Percentiles rank a stretch among this genome's conserved stretches.
These are phyloP conservation scores for Aspergillus campestris DNA, from an alignment of 495 filamentous ascomycete species.

Conservation along the genomic window DNA sequence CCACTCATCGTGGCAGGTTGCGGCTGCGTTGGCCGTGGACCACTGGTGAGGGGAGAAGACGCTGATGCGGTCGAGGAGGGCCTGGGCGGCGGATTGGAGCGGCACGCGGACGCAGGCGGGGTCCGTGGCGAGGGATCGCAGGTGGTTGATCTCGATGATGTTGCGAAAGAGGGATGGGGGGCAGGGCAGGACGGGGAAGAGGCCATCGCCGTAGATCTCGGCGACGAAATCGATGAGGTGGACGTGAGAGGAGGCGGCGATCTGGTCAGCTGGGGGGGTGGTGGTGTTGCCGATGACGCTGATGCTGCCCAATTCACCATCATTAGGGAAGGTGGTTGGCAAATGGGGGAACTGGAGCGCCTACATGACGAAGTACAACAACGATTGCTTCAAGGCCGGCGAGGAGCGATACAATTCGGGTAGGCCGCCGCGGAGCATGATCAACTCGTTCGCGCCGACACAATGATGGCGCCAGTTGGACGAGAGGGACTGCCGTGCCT, in stretches of 20 bases:
- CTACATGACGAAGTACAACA: constrained; percentile 3
- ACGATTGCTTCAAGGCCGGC: not conserved
- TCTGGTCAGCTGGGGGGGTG: constrained; percentile 16
- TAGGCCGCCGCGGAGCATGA: constrained; percentile 19
- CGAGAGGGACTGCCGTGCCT: constrained; percentile 17
- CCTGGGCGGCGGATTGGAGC: constrained; percentile 4
- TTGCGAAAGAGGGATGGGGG: not conserved
- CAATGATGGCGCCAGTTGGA: constrained; percentile 20
- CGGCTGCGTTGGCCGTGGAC: constrained; percentile 10
- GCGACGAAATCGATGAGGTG: constrained; percentile 9
- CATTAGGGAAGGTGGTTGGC: too few relatives aligned
- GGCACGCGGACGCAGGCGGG: constrained; percentile 7
- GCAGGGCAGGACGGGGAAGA: not conserved
- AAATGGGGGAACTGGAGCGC: not conserved
- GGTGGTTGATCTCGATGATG: constrained; percentile 7
- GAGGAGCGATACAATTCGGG: not conserved
- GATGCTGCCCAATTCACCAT: constrained; percentile 6
- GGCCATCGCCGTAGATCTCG: constrained; percentile 7
- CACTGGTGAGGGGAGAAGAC: constrained; percentile 18
- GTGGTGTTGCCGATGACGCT: constrained; percentile 25
- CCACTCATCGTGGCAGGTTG: constrained; percentile 15
- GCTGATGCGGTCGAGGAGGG: constrained; percentile 12
- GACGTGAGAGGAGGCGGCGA: constrained; percentile 7
- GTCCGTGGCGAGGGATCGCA: constrained; percentile 8
- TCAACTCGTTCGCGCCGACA: constrained; percentile 13